These are phyloP conservation scores for Benincasa hispida DNA, from an alignment of 306 rosid genomes.

Conservation along the genomic window DNA sequence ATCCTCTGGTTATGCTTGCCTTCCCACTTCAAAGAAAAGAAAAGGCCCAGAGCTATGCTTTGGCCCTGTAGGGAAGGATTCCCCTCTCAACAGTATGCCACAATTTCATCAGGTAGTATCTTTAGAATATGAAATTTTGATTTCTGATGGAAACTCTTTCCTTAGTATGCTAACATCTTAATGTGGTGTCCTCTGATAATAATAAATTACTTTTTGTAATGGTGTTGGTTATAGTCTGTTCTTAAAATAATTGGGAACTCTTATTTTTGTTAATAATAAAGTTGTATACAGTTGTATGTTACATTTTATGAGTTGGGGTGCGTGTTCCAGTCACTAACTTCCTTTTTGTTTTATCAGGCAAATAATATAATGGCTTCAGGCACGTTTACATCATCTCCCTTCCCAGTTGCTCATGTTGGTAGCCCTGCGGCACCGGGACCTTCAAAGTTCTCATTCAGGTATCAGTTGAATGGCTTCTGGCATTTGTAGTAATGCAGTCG, in stretches of 20 bases:
- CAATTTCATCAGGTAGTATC: slow-evolving; percentile 66
- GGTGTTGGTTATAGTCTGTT: not conserved
- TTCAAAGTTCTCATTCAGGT: slow-evolving; percentile 80
- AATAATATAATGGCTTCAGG: slow-evolving; percentile 39
- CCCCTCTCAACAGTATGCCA: slow-evolving; percentile 40
- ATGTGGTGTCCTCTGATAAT: too few species aligned
- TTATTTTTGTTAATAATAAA: not conserved
- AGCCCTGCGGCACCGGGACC: slow-evolving; percentile 47
- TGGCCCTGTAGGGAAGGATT: slow-evolving; percentile 57
- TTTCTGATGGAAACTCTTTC: not conserved
- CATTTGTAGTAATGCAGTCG: slow-evolving; percentile 4
- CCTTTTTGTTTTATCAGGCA: slow-evolving; percentile 35
- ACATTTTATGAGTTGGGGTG: not conserved
- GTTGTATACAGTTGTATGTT: not conserved
- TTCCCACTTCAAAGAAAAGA: slow-evolving; percentile 64
- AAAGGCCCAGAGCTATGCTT: slow-evolving; percentile 54
- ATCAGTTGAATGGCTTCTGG: slow-evolving; percentile 6
- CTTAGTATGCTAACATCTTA: slow-evolving; percentile 3
- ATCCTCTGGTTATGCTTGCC: slow-evolving; percentile 69
- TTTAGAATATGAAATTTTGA: not conserved
- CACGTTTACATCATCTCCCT: slow-evolving; percentile 34
- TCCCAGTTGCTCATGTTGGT: slow-evolving; percentile 42
- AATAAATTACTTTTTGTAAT: not conserved
- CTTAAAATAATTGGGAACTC: not conserved
- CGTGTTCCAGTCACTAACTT: not conserved